Conservation (phyloP, 441 rosid genomes). For the Pelargonium myrrhifolium region DNA sequence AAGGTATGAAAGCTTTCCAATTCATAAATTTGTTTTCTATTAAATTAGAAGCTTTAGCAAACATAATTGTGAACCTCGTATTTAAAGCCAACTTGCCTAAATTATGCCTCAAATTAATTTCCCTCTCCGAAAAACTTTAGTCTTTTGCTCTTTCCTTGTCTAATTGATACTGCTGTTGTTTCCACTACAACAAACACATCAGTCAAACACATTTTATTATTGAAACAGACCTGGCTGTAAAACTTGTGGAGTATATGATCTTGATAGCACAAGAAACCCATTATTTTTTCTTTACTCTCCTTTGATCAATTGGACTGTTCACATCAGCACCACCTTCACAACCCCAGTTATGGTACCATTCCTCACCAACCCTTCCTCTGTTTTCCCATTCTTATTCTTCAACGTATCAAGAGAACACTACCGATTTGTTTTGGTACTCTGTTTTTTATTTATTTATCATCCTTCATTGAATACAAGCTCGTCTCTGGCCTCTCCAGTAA, state of each 20-base stretch:
- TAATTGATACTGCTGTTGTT: neutral
- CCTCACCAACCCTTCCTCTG: neutral
- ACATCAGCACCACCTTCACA: neutral
- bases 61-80: neutral
- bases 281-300: neutral
- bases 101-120: neutral
- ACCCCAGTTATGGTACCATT: neutral
- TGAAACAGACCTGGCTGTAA: neutral
- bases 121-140: neutral
- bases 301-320: neutral
- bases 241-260: neutral
- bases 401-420: neutral
- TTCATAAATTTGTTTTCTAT: neutral
- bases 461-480: neutral
- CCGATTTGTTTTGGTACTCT: neutral
- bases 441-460: neutral
- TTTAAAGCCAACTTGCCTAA: neutral
- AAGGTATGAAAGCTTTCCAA: constrained; percentile 41
- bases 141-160: neutral
- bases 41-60: neutral
- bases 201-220: too few relatives aligned
- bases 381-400: neutral
- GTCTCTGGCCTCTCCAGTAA: neutral
- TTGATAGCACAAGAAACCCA: neutral
- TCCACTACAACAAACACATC: neutral